Evolutionary conservation across 805 yeast genomes (phyloP).

Genomic region (Candida sithepensis): DNA sequence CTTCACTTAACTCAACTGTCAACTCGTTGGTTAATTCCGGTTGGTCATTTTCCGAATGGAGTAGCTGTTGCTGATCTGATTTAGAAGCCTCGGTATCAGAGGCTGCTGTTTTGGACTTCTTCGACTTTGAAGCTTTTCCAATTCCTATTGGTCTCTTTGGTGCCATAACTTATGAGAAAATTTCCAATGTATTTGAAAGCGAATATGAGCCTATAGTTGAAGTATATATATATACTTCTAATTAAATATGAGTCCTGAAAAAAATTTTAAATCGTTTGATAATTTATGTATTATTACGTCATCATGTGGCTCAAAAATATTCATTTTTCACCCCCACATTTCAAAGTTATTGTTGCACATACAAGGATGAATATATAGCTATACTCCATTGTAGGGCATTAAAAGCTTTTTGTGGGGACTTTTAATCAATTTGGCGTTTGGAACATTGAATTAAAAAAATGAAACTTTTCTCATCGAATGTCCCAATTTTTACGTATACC

Average conservation of each 20-base stretch:
- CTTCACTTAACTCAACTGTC: constrained; percentile 66
- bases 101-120: constrained; percentile 37
- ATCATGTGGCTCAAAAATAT: not conserved
- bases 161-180: not conserved
- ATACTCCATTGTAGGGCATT: no score
- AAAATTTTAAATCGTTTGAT: not conserved
- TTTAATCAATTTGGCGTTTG: no score
- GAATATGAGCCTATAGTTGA: no score
- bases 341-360: not conserved
- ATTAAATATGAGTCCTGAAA: no score
- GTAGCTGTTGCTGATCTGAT: constrained; percentile 10
- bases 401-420: no score
- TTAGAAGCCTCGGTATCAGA: constrained; percentile 3
- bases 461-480: no score
- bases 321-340: not conserved
- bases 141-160: constrained; percentile 63
- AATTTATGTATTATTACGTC: not conserved
- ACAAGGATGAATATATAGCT: no score
- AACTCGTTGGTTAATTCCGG: constrained; percentile 33
- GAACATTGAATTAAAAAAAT: no score
- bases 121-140: constrained; percentile 51
- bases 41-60: constrained; percentile 28
- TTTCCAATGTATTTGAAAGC: no score
- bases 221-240: no score
- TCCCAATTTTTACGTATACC: no score